Base-by-base conservation (phyloP, 1,139 yeast genomes). In the Geotrichum bryndzae region DNA sequence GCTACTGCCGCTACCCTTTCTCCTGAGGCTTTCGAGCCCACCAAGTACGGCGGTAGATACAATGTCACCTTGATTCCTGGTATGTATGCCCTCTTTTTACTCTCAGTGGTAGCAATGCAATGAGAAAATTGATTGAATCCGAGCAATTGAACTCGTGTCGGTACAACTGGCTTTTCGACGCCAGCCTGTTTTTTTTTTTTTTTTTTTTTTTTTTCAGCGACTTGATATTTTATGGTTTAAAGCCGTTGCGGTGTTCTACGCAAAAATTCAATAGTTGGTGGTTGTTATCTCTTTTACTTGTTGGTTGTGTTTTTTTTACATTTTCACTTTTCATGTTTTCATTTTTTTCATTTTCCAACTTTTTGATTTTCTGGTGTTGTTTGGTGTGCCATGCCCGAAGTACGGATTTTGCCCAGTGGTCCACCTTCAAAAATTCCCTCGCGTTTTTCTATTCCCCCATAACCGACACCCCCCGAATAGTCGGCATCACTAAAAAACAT, bases 11-110 rank as follows among this genome's bases (percentile, higher is more conserved):
- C 67, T 41, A 65, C 65, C 61, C 64, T 68, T 55, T 63, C 66
- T 55, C 65, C 65, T 18, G 62, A 61, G 33, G 63, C 71, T 66
- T 83, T 84, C 66, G 80, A 87, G 72, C 96, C 96, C 72, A 89
- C 89, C 82, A 89, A 90, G 80, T 91, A 90, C 79, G 98, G 98
- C 70, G 96, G 97, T 67, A 87, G 87, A 76, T 92, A 84, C 82
- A 88, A 92, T 63, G 96, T 91, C 64, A 91, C 97, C 62, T 82
- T 94, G 76, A 88, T 94, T 72, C 98, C 98, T 66, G 94, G 92
- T 77, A 68, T 48, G 74, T 68, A n/a, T 33, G 38, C 29, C 31
- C n/a, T 15, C 15, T 23, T n/a, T 11, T 29, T 53, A 54, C 25
- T 27, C 35, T 31, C 27, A 10, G 25, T 8, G 29, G 6, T 53